Percentiles rank a stretch among this genome's conserved stretches.
Conservation (phyloP, 2,329 filamentous ascomycete genomes). For the Chaetomiaceae sp. region DNA sequence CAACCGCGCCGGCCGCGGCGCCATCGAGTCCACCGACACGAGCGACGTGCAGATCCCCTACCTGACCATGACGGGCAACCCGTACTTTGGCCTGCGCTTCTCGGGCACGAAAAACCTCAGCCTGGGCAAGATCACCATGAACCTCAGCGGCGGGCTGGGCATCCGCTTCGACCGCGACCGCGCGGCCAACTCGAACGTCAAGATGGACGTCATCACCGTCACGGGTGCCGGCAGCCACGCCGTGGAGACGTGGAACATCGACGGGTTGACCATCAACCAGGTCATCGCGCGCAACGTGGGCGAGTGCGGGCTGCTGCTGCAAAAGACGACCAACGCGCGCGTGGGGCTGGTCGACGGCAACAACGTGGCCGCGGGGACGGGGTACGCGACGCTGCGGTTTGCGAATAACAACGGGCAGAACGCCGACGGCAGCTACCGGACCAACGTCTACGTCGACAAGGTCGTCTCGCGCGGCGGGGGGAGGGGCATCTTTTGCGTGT, state of each 20-base stretch:
- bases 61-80: conserved; percentile 53
- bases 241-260: conserved; percentile 57
- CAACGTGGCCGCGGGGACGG: conserved; percentile 49
- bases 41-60: conserved; percentile 50
- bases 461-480: conserved; percentile 54
- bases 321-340: conserved; percentile 47
- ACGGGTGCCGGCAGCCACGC: conserved; percentile 52
- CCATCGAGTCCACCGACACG: conserved; percentile 49
- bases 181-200: conserved; percentile 49
- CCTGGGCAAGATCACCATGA: conserved; percentile 51
- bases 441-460: conserved; percentile 49
- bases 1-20: conserved; percentile 42
- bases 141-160: conserved; percentile 49
- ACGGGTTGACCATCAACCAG: conserved; percentile 46
- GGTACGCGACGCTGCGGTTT: conserved; percentile 54
- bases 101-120: conserved; percentile 45
- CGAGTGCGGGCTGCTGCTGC: conserved; percentile 53
- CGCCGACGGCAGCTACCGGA: conserved; percentile 44
- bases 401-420: conserved; percentile 52
- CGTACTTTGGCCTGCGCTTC: conserved; percentile 55
- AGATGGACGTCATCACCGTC: conserved; percentile 48
- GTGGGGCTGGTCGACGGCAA: conserved; percentile 53
- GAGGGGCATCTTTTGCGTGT: conserved; percentile 55
- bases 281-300: conserved; percentile 52
- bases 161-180: conserved; percentile 55